Conservation (phyloP, 73 alveolate species). For the Durusdinium trenchii region DNA sequence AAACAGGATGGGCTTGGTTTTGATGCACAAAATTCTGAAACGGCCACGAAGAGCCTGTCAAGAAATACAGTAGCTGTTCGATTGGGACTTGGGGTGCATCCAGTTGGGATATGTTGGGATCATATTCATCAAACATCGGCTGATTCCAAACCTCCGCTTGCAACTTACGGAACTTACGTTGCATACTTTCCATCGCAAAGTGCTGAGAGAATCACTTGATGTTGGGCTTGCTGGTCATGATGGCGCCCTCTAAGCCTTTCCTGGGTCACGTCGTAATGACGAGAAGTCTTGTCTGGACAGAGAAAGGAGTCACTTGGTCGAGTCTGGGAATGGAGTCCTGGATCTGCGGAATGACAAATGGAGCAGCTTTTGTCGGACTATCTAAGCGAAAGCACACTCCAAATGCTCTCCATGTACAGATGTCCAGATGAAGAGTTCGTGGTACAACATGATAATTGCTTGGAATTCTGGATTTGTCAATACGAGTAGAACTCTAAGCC, state of each 20-base stretch:
- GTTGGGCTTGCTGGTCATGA: slow-evolving; percentile 99
- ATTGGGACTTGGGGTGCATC: not conserved
- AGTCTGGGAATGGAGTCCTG: too few relatives aligned
- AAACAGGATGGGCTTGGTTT: too few relatives aligned
- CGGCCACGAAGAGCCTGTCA: not conserved
- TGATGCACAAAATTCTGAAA: not conserved
- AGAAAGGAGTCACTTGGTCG: too few relatives aligned
- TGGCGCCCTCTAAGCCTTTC: slow-evolving; percentile 98
- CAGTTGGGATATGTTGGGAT: not conserved
- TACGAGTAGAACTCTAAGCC: not conserved
- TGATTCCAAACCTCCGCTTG: not conserved
- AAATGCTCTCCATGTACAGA: too few relatives aligned
- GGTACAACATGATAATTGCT: too few relatives aligned
- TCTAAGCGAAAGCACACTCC: too few relatives aligned
- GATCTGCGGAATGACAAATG: too few relatives aligned
- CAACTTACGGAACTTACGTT: not conserved
- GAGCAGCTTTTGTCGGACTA: too few relatives aligned
- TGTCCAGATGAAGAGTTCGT: too few relatives aligned
- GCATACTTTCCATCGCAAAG: not conserved
- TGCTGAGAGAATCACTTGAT: slow-evolving; percentile 97
- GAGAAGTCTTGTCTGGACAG: too few relatives aligned
- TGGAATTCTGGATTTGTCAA: too few relatives aligned
- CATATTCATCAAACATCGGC: too few relatives aligned
- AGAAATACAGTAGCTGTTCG: not conserved
- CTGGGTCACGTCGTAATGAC: slow-evolving; percentile 84